phyloP scores from a whole-genome alignment of 805 yeast genomes.

The Tetrapisispora iriomotensis region DNA sequence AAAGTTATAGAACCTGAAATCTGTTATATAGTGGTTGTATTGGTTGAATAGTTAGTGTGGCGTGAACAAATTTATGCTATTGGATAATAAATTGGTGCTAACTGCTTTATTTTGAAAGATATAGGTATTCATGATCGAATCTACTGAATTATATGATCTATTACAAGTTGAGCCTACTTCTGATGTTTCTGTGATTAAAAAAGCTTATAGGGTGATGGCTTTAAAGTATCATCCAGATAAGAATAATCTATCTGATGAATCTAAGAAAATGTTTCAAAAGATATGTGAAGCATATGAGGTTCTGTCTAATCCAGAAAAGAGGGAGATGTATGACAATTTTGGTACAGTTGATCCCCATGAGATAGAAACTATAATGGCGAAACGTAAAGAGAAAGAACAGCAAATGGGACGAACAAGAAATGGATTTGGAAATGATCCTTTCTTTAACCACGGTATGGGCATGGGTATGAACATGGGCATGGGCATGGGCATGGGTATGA shows the following conservation, averaged over 20 bases:
- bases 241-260: constrained; percentile 39
- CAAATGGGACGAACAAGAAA: constrained; percentile 4
- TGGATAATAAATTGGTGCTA: neutral
- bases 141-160: constrained; percentile 37
- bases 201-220: constrained; percentile 44
- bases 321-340: constrained; percentile 43
- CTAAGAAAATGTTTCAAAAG: constrained; percentile 48
- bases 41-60: too few species aligned
- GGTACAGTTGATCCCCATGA: constrained; percentile 29
- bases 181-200: constrained; percentile 39
- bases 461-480: neutral
- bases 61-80: too few species aligned
- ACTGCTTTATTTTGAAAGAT: neutral
- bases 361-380: constrained; percentile 10
- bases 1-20: too few species aligned
- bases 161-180: constrained; percentile 45
- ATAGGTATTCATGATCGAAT: neutral
- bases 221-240: constrained; percentile 59
- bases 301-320: constrained; percentile 37
- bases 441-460: constrained; percentile 2
- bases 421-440: neutral
- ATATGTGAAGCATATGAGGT: constrained; percentile 60
- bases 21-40: too few species aligned
- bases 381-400: constrained; percentile 7
- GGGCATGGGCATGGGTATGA: constrained; percentile 4